phyloP scores from a whole-genome alignment of 257 asterid species.

The Solanum chmielewskii region DNA sequence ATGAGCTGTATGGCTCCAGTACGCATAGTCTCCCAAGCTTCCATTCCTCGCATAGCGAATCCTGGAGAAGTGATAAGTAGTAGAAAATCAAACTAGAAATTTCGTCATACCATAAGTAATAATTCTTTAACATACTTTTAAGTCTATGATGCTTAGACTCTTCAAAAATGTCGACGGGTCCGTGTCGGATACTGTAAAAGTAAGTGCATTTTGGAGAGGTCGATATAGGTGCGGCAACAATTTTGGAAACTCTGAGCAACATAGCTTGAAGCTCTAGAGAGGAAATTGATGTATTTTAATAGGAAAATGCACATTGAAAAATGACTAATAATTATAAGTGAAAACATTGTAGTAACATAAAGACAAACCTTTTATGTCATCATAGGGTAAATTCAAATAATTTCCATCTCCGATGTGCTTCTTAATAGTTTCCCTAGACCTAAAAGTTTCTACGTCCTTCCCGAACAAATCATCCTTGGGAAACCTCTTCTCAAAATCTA shows the following conservation, averaged over 20 bases:
- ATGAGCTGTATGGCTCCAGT: slow-evolving; percentile 31
- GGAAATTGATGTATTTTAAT: not conserved
- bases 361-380: slow-evolving; percentile 35
- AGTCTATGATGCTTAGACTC: not conserved
- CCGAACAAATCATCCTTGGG: slow-evolving; percentile 28
- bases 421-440: slow-evolving; percentile 30
- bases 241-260: not conserved
- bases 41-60: slow-evolving; percentile 38
- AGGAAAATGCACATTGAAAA: not conserved
- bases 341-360: not conserved
- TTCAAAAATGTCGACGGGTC: not conserved
- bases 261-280: not conserved
- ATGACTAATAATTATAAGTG: not conserved
- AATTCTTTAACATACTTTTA: not conserved
- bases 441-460: slow-evolving; percentile 18
- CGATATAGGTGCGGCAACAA: not conserved
- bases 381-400: slow-evolving; percentile 8
- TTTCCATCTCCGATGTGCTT: slow-evolving; percentile 2
- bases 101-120: not conserved
- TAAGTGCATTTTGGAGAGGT: not conserved
- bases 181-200: not conserved
- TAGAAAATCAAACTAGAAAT: not conserved
- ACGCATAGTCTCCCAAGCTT: slow-evolving; percentile 37
- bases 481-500: slow-evolving; percentile 65
- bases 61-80: slow-evolving; percentile 13